Evolutionary conservation across 2,329 filamentous ascomycete genomes (phyloP).

Genomic region (Ramichloridium luteum): DNA sequence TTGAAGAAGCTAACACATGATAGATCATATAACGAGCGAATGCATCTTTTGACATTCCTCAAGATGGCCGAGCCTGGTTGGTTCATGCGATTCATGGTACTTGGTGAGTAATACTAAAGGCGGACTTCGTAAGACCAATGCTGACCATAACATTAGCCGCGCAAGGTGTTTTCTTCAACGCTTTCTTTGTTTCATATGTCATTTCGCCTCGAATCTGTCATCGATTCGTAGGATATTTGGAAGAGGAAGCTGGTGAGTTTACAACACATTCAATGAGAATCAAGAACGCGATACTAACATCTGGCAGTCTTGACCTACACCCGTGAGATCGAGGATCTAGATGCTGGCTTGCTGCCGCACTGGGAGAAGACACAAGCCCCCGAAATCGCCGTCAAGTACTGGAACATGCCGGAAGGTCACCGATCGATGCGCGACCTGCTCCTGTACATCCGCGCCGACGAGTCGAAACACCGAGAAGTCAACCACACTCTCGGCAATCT

Average conservation of each 20-base stretch:
- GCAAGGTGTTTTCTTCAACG: slow-evolving; percentile 94
- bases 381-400: slow-evolving; percentile 83
- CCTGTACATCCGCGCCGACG: slow-evolving; percentile 79
- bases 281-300: too few species aligned
- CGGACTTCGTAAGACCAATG: not conserved
- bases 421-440: slow-evolving; percentile 77
- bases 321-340: slow-evolving; percentile 74
- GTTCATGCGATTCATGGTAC: slow-evolving; percentile 85
- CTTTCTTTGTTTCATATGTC: slow-evolving; percentile 79
- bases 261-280: too few species aligned
- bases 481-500: slow-evolving; percentile 92
- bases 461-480: slow-evolving; percentile 70
- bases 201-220: slow-evolving; percentile 78
- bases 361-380: slow-evolving; percentile 73
- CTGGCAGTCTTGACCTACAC: slow-evolving; percentile 96
- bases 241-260: slow-evolving; percentile 95
- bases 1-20: slow-evolving; percentile 8
- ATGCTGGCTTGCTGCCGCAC: slow-evolving; percentile 66
- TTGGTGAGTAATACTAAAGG: slow-evolving; percentile 3
- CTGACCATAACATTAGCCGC: slow-evolving; percentile 49
- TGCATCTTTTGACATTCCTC: slow-evolving; percentile 87
- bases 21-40: slow-evolving; percentile 43
- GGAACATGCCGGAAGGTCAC: slow-evolving; percentile 79
- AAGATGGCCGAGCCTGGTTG: slow-evolving; percentile 75
- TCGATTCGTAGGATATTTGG: slow-evolving; percentile 90